Evolutionary conservation across 2,329 filamentous ascomycete species (phyloP).

Genomic region (Apiospora sp.): DNA sequence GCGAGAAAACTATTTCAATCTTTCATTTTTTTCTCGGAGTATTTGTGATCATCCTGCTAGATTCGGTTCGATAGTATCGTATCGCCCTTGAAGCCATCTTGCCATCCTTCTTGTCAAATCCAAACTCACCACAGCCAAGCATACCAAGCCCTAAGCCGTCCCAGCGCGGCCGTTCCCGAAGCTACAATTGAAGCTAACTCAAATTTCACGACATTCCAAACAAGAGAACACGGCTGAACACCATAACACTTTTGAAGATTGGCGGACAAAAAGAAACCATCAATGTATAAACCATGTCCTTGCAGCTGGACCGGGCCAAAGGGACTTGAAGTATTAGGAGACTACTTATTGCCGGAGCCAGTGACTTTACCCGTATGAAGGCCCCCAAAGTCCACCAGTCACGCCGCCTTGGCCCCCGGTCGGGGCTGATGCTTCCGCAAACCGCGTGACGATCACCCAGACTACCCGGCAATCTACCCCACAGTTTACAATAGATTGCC

Average conservation of each 20-base stretch:
- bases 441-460: not conserved
- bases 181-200: not conserved
- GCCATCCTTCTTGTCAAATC: no score
- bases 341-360: not conserved
- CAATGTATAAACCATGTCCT: not conserved
- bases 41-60: no score
- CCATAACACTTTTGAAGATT: not conserved
- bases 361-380: constrained; percentile 10
- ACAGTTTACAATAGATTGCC: not conserved
- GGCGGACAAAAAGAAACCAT: not conserved
- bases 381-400: constrained; percentile 19
- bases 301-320: not conserved
- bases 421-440: constrained; percentile 9
- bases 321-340: not conserved
- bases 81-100: no score
- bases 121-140: no score
- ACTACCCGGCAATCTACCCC: not conserved
- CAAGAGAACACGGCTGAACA: not conserved
- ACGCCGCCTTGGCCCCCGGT: constrained; percentile 18
- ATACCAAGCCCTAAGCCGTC: no score
- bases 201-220: not conserved
- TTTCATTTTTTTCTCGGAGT: no score
- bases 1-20: no score
- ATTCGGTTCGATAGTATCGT: no score
- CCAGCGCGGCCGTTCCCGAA: no score